These are phyloP conservation scores for Vaccinium myrtillus DNA, from an alignment of 148 eudicot genomes.

Conservation along the genomic window DNA sequence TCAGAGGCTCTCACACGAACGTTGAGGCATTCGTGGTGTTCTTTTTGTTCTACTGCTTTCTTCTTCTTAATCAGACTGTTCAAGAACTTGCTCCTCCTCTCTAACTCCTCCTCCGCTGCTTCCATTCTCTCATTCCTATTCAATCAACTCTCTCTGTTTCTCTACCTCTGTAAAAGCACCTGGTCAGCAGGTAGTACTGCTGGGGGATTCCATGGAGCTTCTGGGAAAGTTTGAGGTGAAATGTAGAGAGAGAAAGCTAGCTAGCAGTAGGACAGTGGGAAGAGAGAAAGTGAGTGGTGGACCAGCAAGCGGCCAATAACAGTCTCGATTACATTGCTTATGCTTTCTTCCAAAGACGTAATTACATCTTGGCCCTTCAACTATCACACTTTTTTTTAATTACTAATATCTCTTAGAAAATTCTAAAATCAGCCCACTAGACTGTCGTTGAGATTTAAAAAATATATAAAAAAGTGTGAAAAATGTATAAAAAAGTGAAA, in stretches of 20 bases:
- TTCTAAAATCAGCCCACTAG: no score
- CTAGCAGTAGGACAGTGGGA: not conserved
- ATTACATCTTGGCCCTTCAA: no score
- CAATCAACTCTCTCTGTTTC: not conserved
- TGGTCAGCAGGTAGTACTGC: not conserved
- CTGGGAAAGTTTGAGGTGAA: not conserved
- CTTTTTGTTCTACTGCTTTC: conserved; percentile 19
- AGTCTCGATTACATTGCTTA: conserved; percentile 8
- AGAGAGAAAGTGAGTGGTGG: not conserved
- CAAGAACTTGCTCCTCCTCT: conserved; percentile 36
- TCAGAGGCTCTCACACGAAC: conserved; percentile 30
- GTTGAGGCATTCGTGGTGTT: conserved; percentile 21
- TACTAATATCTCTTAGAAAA: no score
- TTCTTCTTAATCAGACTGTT: conserved; percentile 33
- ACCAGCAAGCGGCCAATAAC: conserved; percentile 16
- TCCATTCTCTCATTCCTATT: conserved; percentile 32
- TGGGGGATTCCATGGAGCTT: not conserved
- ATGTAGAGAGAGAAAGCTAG: not conserved
- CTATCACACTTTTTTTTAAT: no score
- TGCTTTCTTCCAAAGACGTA: not conserved
- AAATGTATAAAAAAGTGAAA: no score
- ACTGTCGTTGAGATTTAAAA: no score
- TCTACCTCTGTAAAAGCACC: not conserved
- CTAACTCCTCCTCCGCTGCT: conserved; percentile 28
- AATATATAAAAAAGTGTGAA: no score